These are phyloP conservation scores for Chalciporus sphaerocephalus DNA, from an alignment of 768 basidiomycete species.

Conservation along the genomic window DNA sequence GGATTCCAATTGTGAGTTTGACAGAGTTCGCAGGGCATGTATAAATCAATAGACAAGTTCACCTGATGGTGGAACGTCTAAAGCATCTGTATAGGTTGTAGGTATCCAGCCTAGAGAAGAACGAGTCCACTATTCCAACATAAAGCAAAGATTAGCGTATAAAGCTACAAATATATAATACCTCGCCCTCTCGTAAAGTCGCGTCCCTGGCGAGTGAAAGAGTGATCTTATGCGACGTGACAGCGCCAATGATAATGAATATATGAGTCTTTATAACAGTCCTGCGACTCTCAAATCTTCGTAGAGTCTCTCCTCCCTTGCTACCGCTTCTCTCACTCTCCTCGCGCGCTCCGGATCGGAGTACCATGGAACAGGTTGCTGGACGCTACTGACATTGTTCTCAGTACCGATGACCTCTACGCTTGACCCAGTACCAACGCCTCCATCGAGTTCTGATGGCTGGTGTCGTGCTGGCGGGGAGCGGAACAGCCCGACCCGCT, in stretches of 20 bases:
- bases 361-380: conserved; percentile 29
- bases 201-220: background rate
- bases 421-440: conserved; percentile 5
- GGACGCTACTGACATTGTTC: conserved; percentile 27
- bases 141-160: conserved; percentile 21
- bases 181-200: background rate
- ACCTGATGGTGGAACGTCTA: background rate
- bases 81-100: background rate
- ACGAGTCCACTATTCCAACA: conserved; percentile 7
- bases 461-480: conserved; percentile 5
- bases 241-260: background rate
- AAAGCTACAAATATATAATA: conserved; percentile 10
- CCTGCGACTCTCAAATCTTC: conserved; percentile 61
- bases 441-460: conserved; percentile 8
- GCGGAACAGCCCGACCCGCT: conserved; percentile 25
- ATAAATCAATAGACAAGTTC: conserved; percentile 3
- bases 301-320: conserved; percentile 54
- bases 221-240: background rate
- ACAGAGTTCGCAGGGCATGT: conserved; percentile 4
- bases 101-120: conserved; percentile 8
- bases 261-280: conserved; percentile 41
- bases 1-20: background rate
- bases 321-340: conserved; percentile 43
- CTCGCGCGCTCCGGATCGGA: conserved; percentile 44
- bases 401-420: conserved; percentile 13